Evolutionary conservation across 2,329 filamentous ascomycete genomes (phyloP).

Genomic region (Lecanoromycetidae sp.): DNA sequence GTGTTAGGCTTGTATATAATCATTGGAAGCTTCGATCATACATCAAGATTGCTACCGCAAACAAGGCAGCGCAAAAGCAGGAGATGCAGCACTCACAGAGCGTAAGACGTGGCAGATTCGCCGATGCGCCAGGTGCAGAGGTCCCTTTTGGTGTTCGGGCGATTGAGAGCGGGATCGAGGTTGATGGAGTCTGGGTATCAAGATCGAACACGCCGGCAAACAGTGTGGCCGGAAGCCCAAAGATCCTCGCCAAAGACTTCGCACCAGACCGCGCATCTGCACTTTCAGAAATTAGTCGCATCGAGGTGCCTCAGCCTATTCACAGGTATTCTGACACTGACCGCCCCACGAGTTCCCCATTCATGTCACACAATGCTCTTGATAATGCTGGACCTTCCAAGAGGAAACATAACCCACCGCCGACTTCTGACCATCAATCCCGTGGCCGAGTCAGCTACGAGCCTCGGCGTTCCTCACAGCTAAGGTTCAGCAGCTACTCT

Average conservation of each 20-base stretch:
- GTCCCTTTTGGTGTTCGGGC: conserved; percentile 80
- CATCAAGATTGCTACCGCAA: conserved; percentile 54
- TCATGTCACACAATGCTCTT: not conserved
- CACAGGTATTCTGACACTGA: conserved; percentile 4
- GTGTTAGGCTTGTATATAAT: conserved; percentile 47
- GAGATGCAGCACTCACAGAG: conserved; percentile 31
- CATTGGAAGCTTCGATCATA: conserved; percentile 50
- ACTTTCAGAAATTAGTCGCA: conserved; percentile 4
- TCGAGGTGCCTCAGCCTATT: conserved; percentile 15
- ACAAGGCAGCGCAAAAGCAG: conserved; percentile 44
- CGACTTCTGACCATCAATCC: conserved; percentile 5
- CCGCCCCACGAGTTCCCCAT: not conserved
- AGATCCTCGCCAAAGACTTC: not conserved
- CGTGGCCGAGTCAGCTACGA: conserved; percentile 22
- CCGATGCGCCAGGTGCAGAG: conserved; percentile 44
- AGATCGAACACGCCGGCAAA: conserved; percentile 30
- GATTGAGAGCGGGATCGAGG: conserved; percentile 67
- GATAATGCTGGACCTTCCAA: conserved; percentile 5
- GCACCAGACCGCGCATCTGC: conserved; percentile 5
- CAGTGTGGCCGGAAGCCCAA: conserved; percentile 17
- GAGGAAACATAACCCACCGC: not conserved
- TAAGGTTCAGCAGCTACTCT: conserved; percentile 21
- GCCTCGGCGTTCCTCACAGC: conserved; percentile 25
- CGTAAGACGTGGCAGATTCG: conserved; percentile 12
- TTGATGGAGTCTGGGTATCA: conserved; percentile 71